These are phyloP conservation scores for Paracoccidioides brasiliensis DNA, from an alignment of 2,329 filamentous ascomycete genomes.

Conservation along the genomic window DNA sequence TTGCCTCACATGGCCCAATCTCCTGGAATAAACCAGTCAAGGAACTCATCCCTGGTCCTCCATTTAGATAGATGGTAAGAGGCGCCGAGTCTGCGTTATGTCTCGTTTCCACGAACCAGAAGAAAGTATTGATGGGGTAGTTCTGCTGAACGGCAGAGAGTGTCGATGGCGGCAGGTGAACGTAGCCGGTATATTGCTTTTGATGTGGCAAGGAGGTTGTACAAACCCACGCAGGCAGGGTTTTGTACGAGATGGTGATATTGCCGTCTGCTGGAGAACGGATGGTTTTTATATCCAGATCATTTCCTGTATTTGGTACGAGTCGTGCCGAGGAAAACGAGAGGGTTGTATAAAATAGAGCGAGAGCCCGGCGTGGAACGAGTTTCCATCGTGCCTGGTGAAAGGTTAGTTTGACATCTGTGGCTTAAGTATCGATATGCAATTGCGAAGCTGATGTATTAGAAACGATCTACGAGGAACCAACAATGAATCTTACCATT, in stretches of 20 bases:
- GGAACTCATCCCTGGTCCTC: constrained; percentile 34
- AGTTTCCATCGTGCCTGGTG: background rate
- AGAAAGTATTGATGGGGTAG: constrained; percentile 14
- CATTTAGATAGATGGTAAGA: constrained; percentile 34
- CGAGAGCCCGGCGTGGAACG: background rate
- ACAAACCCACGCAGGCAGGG: constrained; percentile 41
- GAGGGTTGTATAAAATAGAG: background rate
- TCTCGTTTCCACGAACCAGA: constrained; percentile 37
- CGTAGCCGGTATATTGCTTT: constrained; percentile 18
- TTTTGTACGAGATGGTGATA: constrained; percentile 57
- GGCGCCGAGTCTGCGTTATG: constrained; percentile 32
- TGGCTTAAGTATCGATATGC: background rate
- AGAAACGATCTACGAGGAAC: background rate
- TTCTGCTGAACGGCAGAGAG: constrained; percentile 7
- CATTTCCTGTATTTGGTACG: background rate
- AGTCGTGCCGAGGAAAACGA: background rate
- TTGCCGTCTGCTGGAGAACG: constrained; percentile 46
- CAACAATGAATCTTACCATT: background rate
- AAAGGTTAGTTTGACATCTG: background rate
- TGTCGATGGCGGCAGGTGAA: constrained; percentile 6
- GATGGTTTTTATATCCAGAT: constrained; percentile 41
- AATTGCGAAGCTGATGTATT: background rate
- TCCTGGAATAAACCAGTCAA: constrained; percentile 31
- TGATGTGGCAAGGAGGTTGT: constrained; percentile 43
- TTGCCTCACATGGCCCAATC: constrained; percentile 33